Base-by-base conservation (phyloP, 2,329 filamentous ascomycete species). In the Xylaria sp. region DNA sequence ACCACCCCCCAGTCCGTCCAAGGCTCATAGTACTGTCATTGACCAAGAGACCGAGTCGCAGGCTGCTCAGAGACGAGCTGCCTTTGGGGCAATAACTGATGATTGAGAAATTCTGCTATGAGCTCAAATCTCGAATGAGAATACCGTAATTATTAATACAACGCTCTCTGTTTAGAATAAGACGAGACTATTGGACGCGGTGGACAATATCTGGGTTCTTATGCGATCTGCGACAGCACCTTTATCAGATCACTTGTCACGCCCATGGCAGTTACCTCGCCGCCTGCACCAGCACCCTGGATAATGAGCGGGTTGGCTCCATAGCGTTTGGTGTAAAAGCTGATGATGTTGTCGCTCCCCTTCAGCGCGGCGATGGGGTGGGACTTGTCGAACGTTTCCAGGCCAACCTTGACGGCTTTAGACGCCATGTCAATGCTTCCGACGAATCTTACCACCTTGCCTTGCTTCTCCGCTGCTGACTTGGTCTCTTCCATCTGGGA, bases 301-400 rank as follows among this genome's bases (percentile, higher is more conserved):
- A 99, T 89, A 78, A 98, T 97, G 71, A 99, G 85, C 52, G 96
- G 94, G 82, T 95, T 97, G 79, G 86, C 88, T 67, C 94, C 94
- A 79, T 99, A 99, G 76, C 96, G 88, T 86, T 97, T 92, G 6
- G 96, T 99, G 83, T 98, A 97, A 86, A 99, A 98, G 85, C 91
- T 97, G 79, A 99, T 97, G 80, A 99, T 97, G 85, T 99, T 99
- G 80, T 98, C 96, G 81, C 94, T 98, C 43, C 96, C 96, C 87
- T 97, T 97, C 67, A 99, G 86, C 57, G 92, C 92, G 15, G 96
- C 96, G 82, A 99, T 98, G 13, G 96, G 93, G 78, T 97, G 94
- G 69, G 92, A 92, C 75, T 89, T 89, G 74, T 97, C 94, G 75
- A 94, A 94, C 82, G 92, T 93, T 86, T 98, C 91, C 73, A 99